Evolutionary conservation across 495 filamentous ascomycete genomes (phyloP).

Genomic region (Glarea lozoyensis): DNA sequence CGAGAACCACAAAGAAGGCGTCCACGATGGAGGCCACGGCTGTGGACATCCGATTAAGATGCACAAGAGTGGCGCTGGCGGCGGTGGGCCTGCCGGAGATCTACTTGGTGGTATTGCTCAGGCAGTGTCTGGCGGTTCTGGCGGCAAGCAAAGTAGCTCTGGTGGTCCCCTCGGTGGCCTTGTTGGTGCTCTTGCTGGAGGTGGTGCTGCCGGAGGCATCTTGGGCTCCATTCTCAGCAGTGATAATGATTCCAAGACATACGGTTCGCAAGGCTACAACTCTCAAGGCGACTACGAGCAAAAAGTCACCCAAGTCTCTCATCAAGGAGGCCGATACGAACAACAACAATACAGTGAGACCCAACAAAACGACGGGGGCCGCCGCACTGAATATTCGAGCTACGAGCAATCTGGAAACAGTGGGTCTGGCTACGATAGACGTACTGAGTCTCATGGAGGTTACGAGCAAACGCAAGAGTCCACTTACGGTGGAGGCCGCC

Average conservation of each 20-base stretch:
- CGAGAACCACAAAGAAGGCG: conserved; percentile 74
- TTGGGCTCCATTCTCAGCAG: conserved; percentile 33
- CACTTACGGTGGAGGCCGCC: conserved; percentile 4
- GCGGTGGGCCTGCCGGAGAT: neutral
- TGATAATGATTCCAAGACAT: conserved; percentile 15
- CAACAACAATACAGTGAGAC: conserved; percentile 32
- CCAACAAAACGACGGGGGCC: conserved; percentile 24
- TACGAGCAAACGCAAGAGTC: conserved; percentile 18
- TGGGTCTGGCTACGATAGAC: conserved; percentile 8
- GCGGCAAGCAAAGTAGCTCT: conserved; percentile 13
- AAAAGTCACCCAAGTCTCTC: conserved; percentile 23
- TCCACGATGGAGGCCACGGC: conserved; percentile 77
- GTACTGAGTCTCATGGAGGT: conserved; percentile 12
- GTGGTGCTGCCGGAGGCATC: conserved; percentile 36
- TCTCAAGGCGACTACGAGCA: conserved; percentile 30
- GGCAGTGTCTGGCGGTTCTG: neutral
- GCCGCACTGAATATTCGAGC: conserved; percentile 27
- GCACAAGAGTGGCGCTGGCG: neutral
- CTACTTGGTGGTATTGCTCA: conserved; percentile 7
- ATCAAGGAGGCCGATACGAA: conserved; percentile 25
- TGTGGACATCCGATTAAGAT: conserved; percentile 65
- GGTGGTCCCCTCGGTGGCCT: conserved; percentile 33
- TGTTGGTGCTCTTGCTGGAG: conserved; percentile 29
- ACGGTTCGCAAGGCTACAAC: conserved; percentile 22
- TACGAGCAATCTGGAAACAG: conserved; percentile 24